Conservation (phyloP, 2,329 filamentous ascomycete species). For the Fusarium circinatum region DNA sequence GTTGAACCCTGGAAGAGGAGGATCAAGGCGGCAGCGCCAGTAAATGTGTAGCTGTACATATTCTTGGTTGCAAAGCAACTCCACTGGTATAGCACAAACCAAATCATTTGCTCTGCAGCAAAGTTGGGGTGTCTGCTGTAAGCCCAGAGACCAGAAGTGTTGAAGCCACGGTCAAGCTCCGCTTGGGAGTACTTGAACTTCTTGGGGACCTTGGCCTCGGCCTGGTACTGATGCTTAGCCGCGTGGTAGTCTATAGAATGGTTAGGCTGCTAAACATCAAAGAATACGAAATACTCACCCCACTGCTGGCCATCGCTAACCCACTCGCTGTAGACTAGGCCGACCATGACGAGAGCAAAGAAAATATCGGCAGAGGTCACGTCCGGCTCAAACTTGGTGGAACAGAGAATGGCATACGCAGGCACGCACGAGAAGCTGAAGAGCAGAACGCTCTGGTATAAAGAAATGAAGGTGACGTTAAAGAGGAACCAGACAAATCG, state of each 20-base stretch:
- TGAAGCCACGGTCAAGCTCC: slow-evolving; percentile 90
- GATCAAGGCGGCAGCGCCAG: slow-evolving; percentile 76
- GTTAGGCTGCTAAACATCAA: neutral
- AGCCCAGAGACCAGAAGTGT: slow-evolving; percentile 84
- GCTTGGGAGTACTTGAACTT: slow-evolving; percentile 65
- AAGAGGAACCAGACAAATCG: slow-evolving; percentile 79
- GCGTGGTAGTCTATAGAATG: slow-evolving; percentile 73
- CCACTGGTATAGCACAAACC: slow-evolving; percentile 91
- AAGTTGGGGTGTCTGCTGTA: slow-evolving; percentile 96
- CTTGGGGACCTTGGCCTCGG: slow-evolving; percentile 54
- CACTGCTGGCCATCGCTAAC: slow-evolving; percentile 95
- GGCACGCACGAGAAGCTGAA: slow-evolving; percentile 79
- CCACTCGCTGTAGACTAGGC: slow-evolving; percentile 72
- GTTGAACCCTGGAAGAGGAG: slow-evolving; percentile 91
- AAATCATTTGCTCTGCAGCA: slow-evolving; percentile 88
- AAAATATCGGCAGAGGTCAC: slow-evolving; percentile 57
- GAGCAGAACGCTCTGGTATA: slow-evolving; percentile 84
- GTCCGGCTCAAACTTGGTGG: slow-evolving; percentile 69
- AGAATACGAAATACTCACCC: slow-evolving; percentile 60
- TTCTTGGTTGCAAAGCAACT: slow-evolving; percentile 77
- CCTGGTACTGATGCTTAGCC: slow-evolving; percentile 81
- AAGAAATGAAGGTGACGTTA: slow-evolving; percentile 89
- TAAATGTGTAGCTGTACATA: slow-evolving; percentile 80
- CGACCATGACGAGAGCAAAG: slow-evolving; percentile 59
- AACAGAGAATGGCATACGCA: slow-evolving; percentile 83